Evolutionary conservation across 352 stramenopile genomes (phyloP).

Genomic region (Globisporangium middletonii): DNA sequence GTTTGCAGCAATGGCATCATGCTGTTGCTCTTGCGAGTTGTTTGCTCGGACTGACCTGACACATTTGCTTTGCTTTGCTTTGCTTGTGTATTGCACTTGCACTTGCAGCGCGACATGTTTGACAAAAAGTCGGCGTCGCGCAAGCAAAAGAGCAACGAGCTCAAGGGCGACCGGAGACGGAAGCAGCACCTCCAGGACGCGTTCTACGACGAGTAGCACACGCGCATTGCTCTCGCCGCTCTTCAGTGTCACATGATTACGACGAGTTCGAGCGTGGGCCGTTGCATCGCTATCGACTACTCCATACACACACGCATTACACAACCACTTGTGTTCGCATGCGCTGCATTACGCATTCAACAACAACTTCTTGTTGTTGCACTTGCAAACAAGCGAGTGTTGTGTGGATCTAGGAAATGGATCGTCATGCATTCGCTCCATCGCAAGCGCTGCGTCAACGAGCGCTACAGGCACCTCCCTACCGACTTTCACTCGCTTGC

Average conservation of each 20-base stretch:
- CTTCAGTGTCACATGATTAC: not conserved
- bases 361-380: too few relatives aligned
- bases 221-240: not conserved
- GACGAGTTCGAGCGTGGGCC: too few relatives aligned
- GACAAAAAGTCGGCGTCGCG: slow-evolving; percentile 73
- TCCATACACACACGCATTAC: too few relatives aligned
- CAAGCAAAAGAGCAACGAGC: slow-evolving; percentile 77
- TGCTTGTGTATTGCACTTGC: not conserved
- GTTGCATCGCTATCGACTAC: too few relatives aligned
- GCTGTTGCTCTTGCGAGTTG: not conserved
- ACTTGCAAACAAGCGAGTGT: too few relatives aligned
- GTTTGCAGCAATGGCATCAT: not conserved
- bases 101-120: slow-evolving; percentile 61
- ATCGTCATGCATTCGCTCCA: too few relatives aligned
- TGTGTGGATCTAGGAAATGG: too few relatives aligned
- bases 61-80: not conserved
- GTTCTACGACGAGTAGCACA: slow-evolving; percentile 51
- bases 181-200: slow-evolving; percentile 77
- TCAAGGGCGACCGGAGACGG: slow-evolving; percentile 68
- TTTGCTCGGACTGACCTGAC: not conserved
- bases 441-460: too few relatives aligned
- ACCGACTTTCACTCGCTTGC: too few relatives aligned
- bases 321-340: too few relatives aligned
- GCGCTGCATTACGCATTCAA: too few relatives aligned
- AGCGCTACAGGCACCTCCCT: too few relatives aligned